phyloP scores from a whole-genome alignment of 352 stramenopile species.

The Pythium biforme region DNA sequence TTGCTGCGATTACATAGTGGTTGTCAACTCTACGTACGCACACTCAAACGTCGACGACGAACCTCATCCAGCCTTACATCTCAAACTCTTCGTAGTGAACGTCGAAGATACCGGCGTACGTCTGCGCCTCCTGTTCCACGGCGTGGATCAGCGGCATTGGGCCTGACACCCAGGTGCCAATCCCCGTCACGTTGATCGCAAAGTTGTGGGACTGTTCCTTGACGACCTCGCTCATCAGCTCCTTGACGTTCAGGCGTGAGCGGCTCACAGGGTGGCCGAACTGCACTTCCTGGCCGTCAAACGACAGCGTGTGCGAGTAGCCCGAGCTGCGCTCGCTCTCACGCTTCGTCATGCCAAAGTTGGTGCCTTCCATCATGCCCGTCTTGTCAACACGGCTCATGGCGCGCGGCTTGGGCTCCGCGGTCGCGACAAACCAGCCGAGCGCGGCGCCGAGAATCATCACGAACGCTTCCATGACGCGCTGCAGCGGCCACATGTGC shows the following conservation, averaged over 20 bases:
- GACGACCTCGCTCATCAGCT: constrained; percentile 73
- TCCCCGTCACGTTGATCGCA: constrained; percentile 73
- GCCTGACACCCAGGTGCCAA: constrained; percentile 82
- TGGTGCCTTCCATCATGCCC: constrained; percentile 47
- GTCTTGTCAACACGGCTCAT: constrained; percentile 81
- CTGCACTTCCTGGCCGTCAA: constrained; percentile 72
- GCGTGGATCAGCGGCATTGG: constrained; percentile 78
- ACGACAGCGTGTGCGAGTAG: constrained; percentile 79
- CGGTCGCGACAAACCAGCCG: constrained; percentile 64
- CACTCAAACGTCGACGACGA: constrained; percentile 12
- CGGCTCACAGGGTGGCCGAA: constrained; percentile 75
- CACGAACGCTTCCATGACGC: constrained; percentile 70
- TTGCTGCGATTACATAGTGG: constrained; percentile 18
- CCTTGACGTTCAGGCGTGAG: constrained; percentile 70
- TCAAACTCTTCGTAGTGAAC: constrained; percentile 89
- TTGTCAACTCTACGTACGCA: constrained; percentile 6
- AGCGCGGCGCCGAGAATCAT: constrained; percentile 59
- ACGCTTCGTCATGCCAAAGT: constrained; percentile 34
- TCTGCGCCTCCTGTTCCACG: constrained; percentile 68
- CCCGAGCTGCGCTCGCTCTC: constrained; percentile 45
- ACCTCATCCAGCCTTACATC: constrained; percentile 56
- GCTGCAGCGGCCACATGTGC: constrained; percentile 82
- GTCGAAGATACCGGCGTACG: constrained; percentile 85
- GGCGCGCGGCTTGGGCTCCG: constrained; percentile 61
- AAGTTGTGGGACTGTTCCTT: constrained; percentile 88